Percentiles rank a stretch among this genome's conserved stretches.
Evolutionary conservation across 2,329 filamentous ascomycete genomes (phyloP).

Genomic region (Colletotrichum sp.): DNA sequence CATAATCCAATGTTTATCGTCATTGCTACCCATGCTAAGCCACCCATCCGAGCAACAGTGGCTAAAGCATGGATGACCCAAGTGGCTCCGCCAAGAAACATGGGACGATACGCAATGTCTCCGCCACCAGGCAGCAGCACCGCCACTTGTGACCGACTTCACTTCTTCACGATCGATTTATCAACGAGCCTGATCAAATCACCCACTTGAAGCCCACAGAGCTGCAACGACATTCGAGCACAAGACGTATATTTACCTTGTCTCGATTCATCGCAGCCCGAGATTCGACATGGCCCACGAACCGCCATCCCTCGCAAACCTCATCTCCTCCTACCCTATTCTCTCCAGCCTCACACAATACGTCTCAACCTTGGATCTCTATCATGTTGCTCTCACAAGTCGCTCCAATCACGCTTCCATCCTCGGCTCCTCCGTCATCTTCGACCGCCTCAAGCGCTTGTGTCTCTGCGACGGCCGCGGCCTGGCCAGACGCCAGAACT

Average conservation of each 20-base stretch:
- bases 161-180: not conserved
- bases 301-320: not conserved
- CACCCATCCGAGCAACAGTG: not conserved
- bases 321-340: slow-evolving; percentile 6
- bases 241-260: rapidly evolving
- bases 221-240: rapidly evolving
- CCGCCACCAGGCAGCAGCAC: not conserved
- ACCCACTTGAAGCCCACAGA: rapidly evolving
- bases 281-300: not conserved
- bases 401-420: slow-evolving; percentile 1
- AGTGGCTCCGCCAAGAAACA: not conserved
- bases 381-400: not conserved
- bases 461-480: slow-evolving; percentile 18
- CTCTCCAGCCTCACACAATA: not conserved
- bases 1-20: not conserved
- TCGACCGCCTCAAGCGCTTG: not conserved
- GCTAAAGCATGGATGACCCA: not conserved
- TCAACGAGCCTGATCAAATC: not conserved
- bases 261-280: not conserved
- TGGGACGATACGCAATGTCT: not conserved
- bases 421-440: not conserved
- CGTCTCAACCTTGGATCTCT: slow-evolving; percentile 7
- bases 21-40: not conserved
- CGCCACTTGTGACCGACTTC: not conserved
- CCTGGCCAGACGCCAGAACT: not conserved